Conservation (phyloP, 2,329 filamentous ascomycete genomes). For the Fusarium coicis region DNA sequence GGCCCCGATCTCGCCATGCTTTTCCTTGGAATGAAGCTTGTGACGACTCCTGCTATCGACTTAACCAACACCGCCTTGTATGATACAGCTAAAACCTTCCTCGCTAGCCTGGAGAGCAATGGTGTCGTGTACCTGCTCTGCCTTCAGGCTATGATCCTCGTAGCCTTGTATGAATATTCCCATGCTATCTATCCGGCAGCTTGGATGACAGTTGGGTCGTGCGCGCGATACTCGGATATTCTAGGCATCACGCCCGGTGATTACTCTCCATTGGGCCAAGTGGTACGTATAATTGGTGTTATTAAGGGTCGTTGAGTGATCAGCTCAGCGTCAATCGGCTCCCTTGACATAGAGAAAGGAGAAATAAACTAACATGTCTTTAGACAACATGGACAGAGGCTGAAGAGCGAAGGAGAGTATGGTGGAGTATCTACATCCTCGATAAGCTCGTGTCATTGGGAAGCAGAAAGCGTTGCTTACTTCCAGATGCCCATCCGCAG, state of each 20-base stretch:
- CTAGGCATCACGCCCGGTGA: neutral
- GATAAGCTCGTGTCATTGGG: neutral
- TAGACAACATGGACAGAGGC: neutral
- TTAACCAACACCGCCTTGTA: neutral
- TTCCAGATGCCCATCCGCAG: rapidly evolving
- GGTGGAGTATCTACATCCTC: neutral
- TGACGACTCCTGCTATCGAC: neutral
- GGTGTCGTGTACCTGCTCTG: rapidly evolving
- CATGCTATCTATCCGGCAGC: neutral
- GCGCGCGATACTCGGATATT: neutral
- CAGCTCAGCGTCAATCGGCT: no score
- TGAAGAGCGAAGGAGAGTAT: neutral
- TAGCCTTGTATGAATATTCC: neutral
- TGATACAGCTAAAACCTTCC: neutral
- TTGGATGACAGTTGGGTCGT: neutral
- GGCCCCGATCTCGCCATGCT: neutral
- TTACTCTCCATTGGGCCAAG: neutral
- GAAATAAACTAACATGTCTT: rapidly evolving
- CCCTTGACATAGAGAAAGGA: no score
- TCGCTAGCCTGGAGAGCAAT: neutral
- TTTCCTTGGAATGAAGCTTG: neutral
- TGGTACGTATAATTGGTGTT: neutral
- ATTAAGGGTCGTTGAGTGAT: no score
- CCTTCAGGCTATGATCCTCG: neutral
- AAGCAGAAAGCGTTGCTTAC: neutral